Conservation (phyloP, 2,329 filamentous ascomycete species). For the Aspergillus latus region DNA sequence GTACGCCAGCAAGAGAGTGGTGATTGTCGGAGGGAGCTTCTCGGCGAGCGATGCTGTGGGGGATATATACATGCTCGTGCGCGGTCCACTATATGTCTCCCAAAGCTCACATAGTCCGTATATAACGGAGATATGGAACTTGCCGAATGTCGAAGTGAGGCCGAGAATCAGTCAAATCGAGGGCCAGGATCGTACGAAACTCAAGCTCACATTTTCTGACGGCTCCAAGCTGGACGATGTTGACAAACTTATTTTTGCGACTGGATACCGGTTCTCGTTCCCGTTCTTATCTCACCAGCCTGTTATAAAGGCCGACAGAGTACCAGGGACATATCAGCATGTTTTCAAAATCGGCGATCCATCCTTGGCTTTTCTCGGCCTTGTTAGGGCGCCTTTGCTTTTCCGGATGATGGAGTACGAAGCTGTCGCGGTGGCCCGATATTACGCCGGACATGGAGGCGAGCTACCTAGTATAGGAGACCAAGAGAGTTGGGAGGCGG, state of each 20-base stretch:
- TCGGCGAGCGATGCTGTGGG: slow-evolving; percentile 31
- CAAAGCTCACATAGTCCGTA: slow-evolving; percentile 24
- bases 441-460: slow-evolving; percentile 27
- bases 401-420: slow-evolving; percentile 35
- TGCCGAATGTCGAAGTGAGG: slow-evolving; percentile 26
- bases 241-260: slow-evolving; percentile 33
- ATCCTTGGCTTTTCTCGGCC: slow-evolving; percentile 30
- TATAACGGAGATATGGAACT: slow-evolving; percentile 23
- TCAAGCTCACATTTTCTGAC: slow-evolving; percentile 25
- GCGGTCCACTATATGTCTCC: slow-evolving; percentile 25
- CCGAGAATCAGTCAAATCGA: slow-evolving; percentile 21
- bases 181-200: not conserved
- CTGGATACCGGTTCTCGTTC: slow-evolving; percentile 32
- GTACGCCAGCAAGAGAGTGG: slow-evolving; percentile 37
- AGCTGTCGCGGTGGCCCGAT: slow-evolving; percentile 30
- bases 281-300: slow-evolving; percentile 29
- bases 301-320: slow-evolving; percentile 23
- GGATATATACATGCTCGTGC: slow-evolving; percentile 27
- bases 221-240: slow-evolving; percentile 19
- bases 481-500: slow-evolving; percentile 30
- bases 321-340: slow-evolving; percentile 32
- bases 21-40: slow-evolving; percentile 32
- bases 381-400: slow-evolving; percentile 29
- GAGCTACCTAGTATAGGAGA: slow-evolving; percentile 23
- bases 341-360: slow-evolving; percentile 33